A percentile compares a stretch with the other conserved stretches of the same genome.
phyloP scores from a whole-genome alignment of 73 alveolate genomes.

The Paramecium pentaurelia region DNA sequence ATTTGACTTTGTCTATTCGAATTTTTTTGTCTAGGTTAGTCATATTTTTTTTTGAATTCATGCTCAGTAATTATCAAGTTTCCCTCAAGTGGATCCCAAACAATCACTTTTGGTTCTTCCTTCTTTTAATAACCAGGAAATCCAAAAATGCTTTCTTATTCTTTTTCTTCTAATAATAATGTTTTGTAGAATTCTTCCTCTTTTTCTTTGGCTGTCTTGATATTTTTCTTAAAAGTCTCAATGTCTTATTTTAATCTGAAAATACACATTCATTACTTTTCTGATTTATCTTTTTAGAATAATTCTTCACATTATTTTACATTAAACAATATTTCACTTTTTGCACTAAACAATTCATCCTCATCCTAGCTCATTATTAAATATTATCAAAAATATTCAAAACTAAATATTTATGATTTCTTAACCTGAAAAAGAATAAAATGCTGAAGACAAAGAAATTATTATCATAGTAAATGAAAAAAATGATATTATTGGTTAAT shows the following conservation, averaged over 20 bases:
- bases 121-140: background rate
- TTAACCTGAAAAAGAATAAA: background rate
- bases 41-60: background rate
- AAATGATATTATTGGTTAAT: constrained; percentile 41
- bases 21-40: background rate
- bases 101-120: background rate
- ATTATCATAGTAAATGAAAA: background rate
- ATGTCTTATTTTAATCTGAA: background rate
- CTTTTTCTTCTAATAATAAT: background rate
- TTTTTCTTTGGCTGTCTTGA: background rate
- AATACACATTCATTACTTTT: background rate
- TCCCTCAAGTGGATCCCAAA: constrained; percentile 25
- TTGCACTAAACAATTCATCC: background rate
- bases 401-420: background rate
- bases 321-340: constrained; percentile 28
- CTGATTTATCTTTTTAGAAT: constrained; percentile 29
- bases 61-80: background rate
- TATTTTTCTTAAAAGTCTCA: background rate
- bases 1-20: background rate
- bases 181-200: background rate
- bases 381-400: background rate
- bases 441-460: background rate
- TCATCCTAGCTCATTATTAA: background rate
- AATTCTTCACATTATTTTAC: constrained; percentile 33
- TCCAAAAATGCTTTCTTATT: background rate